Percentiles rank a stretch among this genome's conserved stretches.
Evolutionary conservation across 2,329 filamentous ascomycete species (phyloP).

Genomic region (Fusarium foetens): DNA sequence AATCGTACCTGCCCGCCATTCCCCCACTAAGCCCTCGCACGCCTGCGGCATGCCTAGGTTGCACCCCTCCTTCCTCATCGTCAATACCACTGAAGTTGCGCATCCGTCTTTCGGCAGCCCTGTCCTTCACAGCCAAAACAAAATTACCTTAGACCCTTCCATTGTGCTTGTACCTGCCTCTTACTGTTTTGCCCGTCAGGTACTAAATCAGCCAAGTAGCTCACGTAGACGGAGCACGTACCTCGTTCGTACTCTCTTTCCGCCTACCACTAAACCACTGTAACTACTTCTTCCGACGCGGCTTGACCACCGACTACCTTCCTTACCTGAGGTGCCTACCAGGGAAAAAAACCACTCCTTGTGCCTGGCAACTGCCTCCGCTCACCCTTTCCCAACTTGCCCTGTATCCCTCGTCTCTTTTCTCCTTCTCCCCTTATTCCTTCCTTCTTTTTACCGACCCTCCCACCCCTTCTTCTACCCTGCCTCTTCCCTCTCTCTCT

Average conservation of each 20-base stretch:
- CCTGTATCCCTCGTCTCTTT: slow-evolving; percentile 39
- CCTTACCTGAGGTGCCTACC: slow-evolving; percentile 9
- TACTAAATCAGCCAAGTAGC: slow-evolving; percentile 31
- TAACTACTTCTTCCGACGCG: slow-evolving; percentile 21
- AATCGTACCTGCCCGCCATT: slow-evolving; percentile 38
- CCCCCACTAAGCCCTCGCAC: slow-evolving; percentile 42
- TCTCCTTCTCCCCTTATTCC: slow-evolving; percentile 44
- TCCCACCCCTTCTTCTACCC: slow-evolving; percentile 41
- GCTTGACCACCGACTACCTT: slow-evolving; percentile 28
- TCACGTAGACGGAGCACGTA: slow-evolving; percentile 29
- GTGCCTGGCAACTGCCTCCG: slow-evolving; percentile 40
- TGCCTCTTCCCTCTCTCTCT: slow-evolving; percentile 44
- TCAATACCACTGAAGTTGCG: slow-evolving; percentile 14
- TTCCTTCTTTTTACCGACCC: slow-evolving; percentile 47
- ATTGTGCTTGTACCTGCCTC: slow-evolving; percentile 34
- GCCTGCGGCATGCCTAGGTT: slow-evolving; percentile 31
- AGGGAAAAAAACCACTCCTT: slow-evolving; percentile 35
- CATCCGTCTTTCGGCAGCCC: slow-evolving; percentile 27
- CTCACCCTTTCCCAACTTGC: slow-evolving; percentile 37
- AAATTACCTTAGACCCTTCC: neutral
- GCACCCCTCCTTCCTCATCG: slow-evolving; percentile 40
- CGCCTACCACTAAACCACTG: slow-evolving; percentile 28
- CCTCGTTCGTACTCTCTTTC: slow-evolving; percentile 37
- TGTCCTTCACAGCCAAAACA: slow-evolving; percentile 26
- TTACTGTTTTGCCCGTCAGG: slow-evolving; percentile 29